Conservation (phyloP, 306 rosid species). For the Gillenia trifoliata region DNA sequence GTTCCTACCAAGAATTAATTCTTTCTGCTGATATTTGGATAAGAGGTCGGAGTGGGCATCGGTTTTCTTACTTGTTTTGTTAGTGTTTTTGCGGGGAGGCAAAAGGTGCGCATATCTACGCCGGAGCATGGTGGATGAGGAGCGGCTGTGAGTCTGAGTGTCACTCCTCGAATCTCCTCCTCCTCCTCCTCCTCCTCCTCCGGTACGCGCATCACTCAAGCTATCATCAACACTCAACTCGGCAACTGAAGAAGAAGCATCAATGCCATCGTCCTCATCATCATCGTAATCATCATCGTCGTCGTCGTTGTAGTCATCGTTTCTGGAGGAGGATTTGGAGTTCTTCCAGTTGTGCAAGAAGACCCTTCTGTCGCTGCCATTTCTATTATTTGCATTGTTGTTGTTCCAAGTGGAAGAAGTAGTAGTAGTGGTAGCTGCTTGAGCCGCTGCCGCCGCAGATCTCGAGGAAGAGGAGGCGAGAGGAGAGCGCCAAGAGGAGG, state of each 20-base stretch:
- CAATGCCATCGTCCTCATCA: constrained; percentile 29
- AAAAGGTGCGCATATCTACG: constrained; percentile 48
- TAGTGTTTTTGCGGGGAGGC: constrained; percentile 10
- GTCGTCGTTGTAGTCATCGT: constrained; percentile 15
- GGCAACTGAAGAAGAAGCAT: constrained; percentile 45
- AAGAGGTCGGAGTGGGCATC: constrained; percentile 42
- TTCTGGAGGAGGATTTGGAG: constrained; percentile 43
- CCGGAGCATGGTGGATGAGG: constrained; percentile 36
- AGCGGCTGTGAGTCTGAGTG: constrained; percentile 37
- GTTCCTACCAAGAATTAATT: constrained; percentile 36
- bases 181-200: background rate
- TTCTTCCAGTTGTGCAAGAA: constrained; percentile 85
- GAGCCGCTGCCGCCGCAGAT: constrained; percentile 37
- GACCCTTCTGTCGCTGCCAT: constrained; percentile 41
- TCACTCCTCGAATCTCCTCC: constrained; percentile 56
- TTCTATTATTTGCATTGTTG: constrained; percentile 16
- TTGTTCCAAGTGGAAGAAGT: constrained; percentile 37
- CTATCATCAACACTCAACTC: constrained; percentile 57
- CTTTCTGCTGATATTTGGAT: constrained; percentile 39
- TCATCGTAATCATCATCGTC: constrained; percentile 30
- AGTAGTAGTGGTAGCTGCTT: background rate
- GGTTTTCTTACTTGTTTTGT: constrained; percentile 51
- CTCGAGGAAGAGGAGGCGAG: constrained; percentile 55
- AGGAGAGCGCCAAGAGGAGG: constrained; percentile 87
- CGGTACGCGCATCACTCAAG: constrained; percentile 63